Evolutionary conservation across 495 filamentous ascomycete genomes (phyloP).

Genomic region (Aspergillus olivimuriae): DNA sequence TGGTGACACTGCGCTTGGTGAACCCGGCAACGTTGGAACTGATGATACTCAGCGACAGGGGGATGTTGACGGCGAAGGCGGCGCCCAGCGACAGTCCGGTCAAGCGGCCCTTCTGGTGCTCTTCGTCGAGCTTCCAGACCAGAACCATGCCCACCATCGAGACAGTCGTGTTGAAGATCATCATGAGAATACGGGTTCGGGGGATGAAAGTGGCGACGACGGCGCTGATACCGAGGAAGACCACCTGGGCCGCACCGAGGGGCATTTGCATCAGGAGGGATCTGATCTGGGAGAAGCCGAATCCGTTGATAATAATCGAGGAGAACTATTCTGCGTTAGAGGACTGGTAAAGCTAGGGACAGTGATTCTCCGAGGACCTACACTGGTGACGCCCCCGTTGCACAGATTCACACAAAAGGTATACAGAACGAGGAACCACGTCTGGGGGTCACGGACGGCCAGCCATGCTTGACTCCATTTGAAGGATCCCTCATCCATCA

Average conservation of each 20-base stretch:
- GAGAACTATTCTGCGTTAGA: slow-evolving; percentile 26
- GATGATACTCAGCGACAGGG: slow-evolving; percentile 48
- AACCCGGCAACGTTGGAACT: slow-evolving; percentile 57
- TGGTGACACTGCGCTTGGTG: slow-evolving; percentile 50
- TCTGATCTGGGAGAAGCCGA: slow-evolving; percentile 32
- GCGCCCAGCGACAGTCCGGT: slow-evolving; percentile 48
- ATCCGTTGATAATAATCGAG: slow-evolving; percentile 33
- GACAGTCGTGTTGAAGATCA: slow-evolving; percentile 26
- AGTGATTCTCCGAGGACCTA: not conserved
- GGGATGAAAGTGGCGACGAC: slow-evolving; percentile 22
- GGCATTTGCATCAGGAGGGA: slow-evolving; percentile 36
- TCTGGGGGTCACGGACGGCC: slow-evolving; percentile 46
- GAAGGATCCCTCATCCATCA: slow-evolving; percentile 52
- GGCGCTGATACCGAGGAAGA: slow-evolving; percentile 29
- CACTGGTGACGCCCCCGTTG: slow-evolving; percentile 39
- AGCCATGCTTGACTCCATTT: slow-evolving; percentile 49
- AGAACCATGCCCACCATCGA: slow-evolving; percentile 52
- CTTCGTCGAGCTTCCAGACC: slow-evolving; percentile 50
- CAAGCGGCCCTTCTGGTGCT: slow-evolving; percentile 45
- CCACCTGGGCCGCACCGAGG: slow-evolving; percentile 31
- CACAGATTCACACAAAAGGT: slow-evolving; percentile 36
- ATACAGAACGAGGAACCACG: slow-evolving; percentile 37
- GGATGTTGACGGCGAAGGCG: slow-evolving; percentile 48
- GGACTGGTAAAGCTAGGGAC: not conserved
- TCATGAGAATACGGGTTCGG: slow-evolving; percentile 25